phyloP scores from a whole-genome alignment of 1,284 basidiomycete genomes.

The Rhizoctonia solani region DNA sequence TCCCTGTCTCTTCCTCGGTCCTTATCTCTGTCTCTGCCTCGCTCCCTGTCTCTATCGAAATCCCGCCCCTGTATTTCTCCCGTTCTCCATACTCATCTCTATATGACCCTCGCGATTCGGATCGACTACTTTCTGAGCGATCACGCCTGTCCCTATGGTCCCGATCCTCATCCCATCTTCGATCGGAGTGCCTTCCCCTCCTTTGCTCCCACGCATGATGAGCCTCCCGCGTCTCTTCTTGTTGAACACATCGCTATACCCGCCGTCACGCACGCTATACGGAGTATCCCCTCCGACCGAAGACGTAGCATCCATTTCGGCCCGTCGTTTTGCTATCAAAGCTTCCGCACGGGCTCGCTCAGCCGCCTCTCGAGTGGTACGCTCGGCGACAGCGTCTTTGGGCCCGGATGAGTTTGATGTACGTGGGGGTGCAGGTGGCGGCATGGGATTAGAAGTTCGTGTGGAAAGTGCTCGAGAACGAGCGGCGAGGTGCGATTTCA shows the following conservation, averaged over 20 bases:
- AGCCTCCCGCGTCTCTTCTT: constrained; percentile 69
- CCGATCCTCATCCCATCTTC: constrained; percentile 19
- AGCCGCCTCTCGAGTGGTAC: constrained; percentile 60
- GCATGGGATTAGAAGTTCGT: constrained; percentile 43
- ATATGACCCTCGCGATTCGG: background rate
- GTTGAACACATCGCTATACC: constrained; percentile 73
- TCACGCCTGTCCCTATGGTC: background rate
- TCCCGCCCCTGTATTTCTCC: background rate
- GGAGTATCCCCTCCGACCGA: constrained; percentile 58
- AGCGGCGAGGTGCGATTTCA: constrained; percentile 62
- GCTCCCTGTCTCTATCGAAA: background rate
- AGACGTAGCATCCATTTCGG: constrained; percentile 65
- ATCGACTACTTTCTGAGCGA: background rate
- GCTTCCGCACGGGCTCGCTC: constrained; percentile 72
- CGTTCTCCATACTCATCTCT: background rate
- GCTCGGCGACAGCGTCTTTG: constrained; percentile 39
- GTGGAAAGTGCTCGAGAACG: constrained; percentile 39
- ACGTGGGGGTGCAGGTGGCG: constrained; percentile 16
- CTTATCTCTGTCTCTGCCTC: background rate
- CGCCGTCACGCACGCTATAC: constrained; percentile 46
- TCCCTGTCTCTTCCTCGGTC: constrained; percentile 1
- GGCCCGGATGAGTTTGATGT: constrained; percentile 40
- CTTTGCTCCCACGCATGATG: constrained; percentile 44
- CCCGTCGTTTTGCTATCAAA: constrained; percentile 64
- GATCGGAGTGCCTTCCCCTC: constrained; percentile 9